These are phyloP conservation scores for Bondarzewia mesenterica DNA, from an alignment of 1,284 basidiomycete genomes.

Conservation along the genomic window DNA sequence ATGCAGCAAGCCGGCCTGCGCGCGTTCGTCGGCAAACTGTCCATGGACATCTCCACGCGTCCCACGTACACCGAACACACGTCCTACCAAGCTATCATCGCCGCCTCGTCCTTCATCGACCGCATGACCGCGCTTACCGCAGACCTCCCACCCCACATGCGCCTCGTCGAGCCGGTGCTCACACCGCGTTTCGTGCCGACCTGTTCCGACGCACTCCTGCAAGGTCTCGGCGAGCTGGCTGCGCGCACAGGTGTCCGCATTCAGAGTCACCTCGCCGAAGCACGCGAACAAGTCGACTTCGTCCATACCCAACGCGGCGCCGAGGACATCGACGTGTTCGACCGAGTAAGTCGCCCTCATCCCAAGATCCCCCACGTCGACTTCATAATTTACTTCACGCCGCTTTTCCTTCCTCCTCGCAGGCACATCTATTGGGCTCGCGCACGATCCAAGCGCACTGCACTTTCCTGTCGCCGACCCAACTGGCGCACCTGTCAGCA, in stretches of 20 bases:
- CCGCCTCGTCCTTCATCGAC: conserved; percentile 50
- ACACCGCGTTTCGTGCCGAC: conserved; percentile 81
- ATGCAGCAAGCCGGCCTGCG: conserved; percentile 70
- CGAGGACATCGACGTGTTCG: conserved; percentile 69
- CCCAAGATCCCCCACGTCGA: background rate
- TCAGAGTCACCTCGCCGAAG: conserved; percentile 75
- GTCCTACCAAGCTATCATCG: conserved; percentile 35
- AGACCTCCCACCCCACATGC: conserved; percentile 32
- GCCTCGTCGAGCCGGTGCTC: conserved; percentile 68
- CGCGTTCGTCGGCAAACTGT: conserved; percentile 77
- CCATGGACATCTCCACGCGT: conserved; percentile 75
- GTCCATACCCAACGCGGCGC: conserved; percentile 51
- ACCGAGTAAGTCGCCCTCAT: conserved; percentile 35
- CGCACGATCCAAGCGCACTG: conserved; percentile 79
- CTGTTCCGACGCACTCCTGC: conserved; percentile 60
- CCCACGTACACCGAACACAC: conserved; percentile 64
- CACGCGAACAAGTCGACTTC: conserved; percentile 65
- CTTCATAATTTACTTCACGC: background rate
- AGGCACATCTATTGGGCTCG: conserved; percentile 54
- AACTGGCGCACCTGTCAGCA: conserved; percentile 43
- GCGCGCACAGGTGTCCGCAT: conserved; percentile 36
- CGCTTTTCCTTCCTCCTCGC: too few species aligned
- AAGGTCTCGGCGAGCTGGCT: conserved; percentile 49
- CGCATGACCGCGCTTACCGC: conserved; percentile 35
- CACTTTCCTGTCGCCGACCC: conserved; percentile 54